phyloP scores from a whole-genome alignment of 345 rosid genomes.

The Barbarea vulgaris region DNA sequence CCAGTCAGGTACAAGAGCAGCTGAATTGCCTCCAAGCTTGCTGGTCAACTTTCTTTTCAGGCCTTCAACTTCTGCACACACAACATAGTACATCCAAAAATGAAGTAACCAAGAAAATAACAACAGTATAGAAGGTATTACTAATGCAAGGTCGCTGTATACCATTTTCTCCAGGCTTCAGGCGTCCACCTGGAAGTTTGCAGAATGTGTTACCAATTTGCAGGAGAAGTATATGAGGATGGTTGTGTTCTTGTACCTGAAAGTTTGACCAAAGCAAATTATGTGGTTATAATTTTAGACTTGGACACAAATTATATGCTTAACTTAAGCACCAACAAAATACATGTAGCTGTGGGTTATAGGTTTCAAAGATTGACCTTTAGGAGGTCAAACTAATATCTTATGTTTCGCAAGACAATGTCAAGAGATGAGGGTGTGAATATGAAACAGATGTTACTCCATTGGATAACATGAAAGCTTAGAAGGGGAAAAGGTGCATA shows the following conservation, averaged over 20 bases:
- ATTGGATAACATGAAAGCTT: neutral
- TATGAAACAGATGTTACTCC: neutral
- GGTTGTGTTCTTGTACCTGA: conserved; percentile 98
- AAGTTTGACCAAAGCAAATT: conserved; percentile 29
- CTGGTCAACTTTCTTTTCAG: conserved; percentile 91
- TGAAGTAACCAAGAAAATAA: neutral
- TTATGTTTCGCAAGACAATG: neutral
- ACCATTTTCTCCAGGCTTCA: conserved; percentile 99
- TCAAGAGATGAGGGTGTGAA: conserved; percentile 6
- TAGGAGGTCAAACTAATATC: neutral
- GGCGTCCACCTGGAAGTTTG: conserved; percentile 98
- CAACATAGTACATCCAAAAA: conserved; percentile 24
- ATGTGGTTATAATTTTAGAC: neutral
- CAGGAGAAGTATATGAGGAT: conserved; percentile 95
- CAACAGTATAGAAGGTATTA: neutral
- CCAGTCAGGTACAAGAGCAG: conserved; percentile 85
- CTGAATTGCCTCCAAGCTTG: conserved; percentile 91
- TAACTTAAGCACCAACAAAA: conserved; percentile 13
- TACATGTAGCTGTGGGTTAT: conserved; percentile 6
- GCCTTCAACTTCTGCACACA: conserved; percentile 79
- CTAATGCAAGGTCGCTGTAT: conserved; percentile 7
- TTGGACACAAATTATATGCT: neutral
- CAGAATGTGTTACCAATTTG: conserved; percentile 97
- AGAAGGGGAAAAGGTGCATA: neutral
- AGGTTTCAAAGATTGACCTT: neutral